Conservation (phyloP, 83 land plant genomes). For the Thuja plicata region DNA sequence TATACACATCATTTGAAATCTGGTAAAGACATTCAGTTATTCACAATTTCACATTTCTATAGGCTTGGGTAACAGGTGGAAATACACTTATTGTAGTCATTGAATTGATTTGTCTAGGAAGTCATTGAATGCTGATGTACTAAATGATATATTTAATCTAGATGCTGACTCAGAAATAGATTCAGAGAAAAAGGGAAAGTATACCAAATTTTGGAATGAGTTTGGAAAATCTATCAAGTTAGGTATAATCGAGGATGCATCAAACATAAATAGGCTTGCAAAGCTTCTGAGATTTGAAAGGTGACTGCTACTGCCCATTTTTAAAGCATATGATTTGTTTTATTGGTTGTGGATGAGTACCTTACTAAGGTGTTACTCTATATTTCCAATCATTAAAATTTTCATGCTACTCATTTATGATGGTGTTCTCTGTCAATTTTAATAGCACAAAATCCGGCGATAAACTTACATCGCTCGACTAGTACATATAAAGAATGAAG, state of each 20-base stretch:
- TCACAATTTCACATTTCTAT: not conserved
- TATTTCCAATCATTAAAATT: not conserved
- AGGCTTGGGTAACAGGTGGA: not conserved
- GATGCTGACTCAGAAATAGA: conserved; percentile 34
- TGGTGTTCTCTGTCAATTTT: not conserved
- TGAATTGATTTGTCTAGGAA: not conserved
- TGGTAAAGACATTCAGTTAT: conserved; percentile 26
- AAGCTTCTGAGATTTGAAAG: conserved; percentile 93
- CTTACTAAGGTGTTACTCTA: not conserved
- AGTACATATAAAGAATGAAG: conserved; percentile 88
- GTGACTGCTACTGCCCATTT: conserved; percentile 25
- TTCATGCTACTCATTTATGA: not conserved
- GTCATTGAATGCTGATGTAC: not conserved
- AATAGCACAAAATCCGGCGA: conserved; percentile 87
- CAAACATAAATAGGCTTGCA: conserved; percentile 91
- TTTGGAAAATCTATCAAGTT: conserved; percentile 97
- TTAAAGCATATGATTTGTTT: not conserved
- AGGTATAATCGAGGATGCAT: conserved; percentile 97
- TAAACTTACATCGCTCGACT: conserved; percentile 81
- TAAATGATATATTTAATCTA: not conserved
- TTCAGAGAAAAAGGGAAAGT: conserved; percentile 85
- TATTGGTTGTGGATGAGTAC: not conserved
- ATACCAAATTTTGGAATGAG: conserved; percentile 94
- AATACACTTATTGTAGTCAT: not conserved
- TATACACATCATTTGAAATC: not conserved